phyloP scores from a whole-genome alignment of 768 basidiomycete species.

The Tylopilus plumbeoviolaceoides region DNA sequence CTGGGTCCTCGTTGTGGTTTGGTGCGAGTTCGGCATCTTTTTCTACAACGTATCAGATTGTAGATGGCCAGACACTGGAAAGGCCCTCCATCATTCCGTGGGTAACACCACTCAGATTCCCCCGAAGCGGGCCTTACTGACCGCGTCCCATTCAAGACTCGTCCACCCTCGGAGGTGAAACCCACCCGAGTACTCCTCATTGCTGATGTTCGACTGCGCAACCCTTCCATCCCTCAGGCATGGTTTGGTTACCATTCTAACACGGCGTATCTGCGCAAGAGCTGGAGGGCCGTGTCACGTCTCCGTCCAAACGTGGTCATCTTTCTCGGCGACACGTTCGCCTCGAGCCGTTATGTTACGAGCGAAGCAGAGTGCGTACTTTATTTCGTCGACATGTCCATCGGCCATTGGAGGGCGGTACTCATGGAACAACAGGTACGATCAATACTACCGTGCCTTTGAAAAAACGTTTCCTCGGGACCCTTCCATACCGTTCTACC shows the following conservation, averaged over 20 bases:
- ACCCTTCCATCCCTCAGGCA: constrained; percentile 32
- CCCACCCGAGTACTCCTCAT: constrained; percentile 62
- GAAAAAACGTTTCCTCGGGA: constrained; percentile 52
- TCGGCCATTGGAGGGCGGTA: neutral
- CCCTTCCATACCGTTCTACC: constrained; percentile 42
- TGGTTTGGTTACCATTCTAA: constrained; percentile 44
- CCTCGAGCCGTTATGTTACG: constrained; percentile 53
- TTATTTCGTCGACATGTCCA: constrained; percentile 24
- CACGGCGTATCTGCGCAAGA: constrained; percentile 61
- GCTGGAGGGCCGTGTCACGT: constrained; percentile 60
- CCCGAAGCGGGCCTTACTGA: constrained; percentile 3
- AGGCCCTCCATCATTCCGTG: constrained; percentile 25
- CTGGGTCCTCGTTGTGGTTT: constrained; percentile 57
- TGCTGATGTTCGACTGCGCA: constrained; percentile 63
- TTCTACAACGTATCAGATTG: constrained; percentile 56
- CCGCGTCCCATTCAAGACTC: constrained; percentile 8
- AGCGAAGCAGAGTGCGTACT: constrained; percentile 51
- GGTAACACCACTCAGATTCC: constrained; percentile 7
- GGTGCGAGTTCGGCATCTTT: constrained; percentile 62
- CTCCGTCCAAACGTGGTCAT: constrained; percentile 63
- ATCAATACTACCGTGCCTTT: constrained; percentile 56
- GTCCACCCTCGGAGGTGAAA: constrained; percentile 9
- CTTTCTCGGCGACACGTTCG: constrained; percentile 75
- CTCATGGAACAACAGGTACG: constrained; percentile 45
- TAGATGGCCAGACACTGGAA: constrained; percentile 58